Percentiles rank a stretch among this genome's conserved stretches.
Evolutionary conservation across 352 stramenopile species (phyloP).

Genomic region (Phytophthora pisi): DNA sequence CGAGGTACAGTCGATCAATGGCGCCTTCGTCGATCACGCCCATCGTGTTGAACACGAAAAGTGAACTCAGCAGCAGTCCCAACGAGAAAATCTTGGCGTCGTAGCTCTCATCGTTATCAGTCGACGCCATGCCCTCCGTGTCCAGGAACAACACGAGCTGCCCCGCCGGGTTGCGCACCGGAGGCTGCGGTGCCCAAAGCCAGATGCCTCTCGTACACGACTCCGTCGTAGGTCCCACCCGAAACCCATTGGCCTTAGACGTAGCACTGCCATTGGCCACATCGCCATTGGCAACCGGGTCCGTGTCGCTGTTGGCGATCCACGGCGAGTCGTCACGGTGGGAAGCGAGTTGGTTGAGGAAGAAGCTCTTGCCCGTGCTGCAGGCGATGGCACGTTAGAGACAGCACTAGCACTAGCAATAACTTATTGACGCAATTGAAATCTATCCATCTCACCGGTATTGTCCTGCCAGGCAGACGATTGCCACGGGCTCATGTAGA

Average conservation of each 20-base stretch:
- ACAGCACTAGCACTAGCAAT: not conserved
- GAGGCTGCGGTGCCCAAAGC: constrained; percentile 73
- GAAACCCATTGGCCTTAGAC: constrained; percentile 48
- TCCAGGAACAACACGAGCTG: constrained; percentile 84
- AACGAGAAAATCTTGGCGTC: constrained; percentile 90
- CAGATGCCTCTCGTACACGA: constrained; percentile 88
- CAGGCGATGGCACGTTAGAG: not conserved
- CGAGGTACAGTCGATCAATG: constrained; percentile 84
- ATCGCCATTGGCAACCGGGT: constrained; percentile 17
- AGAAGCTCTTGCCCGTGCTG: constrained; percentile 89
- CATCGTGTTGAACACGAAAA: constrained; percentile 91
- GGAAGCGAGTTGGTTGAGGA: constrained; percentile 84
- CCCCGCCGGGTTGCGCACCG: constrained; percentile 59
- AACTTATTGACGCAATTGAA: not conserved
- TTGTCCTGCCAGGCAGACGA: constrained; percentile 80
- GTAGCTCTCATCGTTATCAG: constrained; percentile 88
- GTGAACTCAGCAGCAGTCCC: constrained; percentile 75
- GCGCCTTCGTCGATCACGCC: constrained; percentile 88
- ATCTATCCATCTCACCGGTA: constrained; percentile 54
- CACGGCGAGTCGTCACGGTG: constrained; percentile 28
- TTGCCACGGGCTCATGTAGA: constrained; percentile 71
- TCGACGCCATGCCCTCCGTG: constrained; percentile 85
- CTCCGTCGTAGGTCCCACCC: constrained; percentile 82
- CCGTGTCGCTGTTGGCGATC: constrained; percentile 7
- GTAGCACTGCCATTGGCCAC: constrained; percentile 8